Percentiles rank a stretch among this genome's conserved stretches.
phyloP scores from a whole-genome alignment of 768 basidiomycete species.

The Cystofilobasidium capitatum region DNA sequence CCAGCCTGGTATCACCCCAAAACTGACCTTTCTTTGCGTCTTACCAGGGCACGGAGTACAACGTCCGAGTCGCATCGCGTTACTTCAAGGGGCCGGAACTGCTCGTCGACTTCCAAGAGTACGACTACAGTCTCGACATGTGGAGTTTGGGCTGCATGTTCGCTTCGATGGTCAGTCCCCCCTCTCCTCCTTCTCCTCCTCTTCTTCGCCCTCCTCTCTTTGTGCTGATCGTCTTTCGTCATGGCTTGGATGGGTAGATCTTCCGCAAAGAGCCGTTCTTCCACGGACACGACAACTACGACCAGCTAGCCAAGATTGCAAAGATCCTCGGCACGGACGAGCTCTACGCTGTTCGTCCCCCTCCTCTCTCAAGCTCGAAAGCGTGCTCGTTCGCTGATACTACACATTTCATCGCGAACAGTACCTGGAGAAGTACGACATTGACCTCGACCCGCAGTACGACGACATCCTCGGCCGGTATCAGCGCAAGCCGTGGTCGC shows the following conservation, averaged over 20 bases:
- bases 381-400: background rate
- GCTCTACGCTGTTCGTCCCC: slow-evolving; percentile 53
- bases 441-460: slow-evolving; percentile 89
- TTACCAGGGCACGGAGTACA: slow-evolving; percentile 89
- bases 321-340: slow-evolving; percentile 97
- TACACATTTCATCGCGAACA: background rate
- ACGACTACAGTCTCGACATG: slow-evolving; percentile 96
- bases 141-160: slow-evolving; percentile 99
- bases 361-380: background rate
- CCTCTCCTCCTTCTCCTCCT: background rate
- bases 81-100: slow-evolving; percentile 98
- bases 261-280: slow-evolving; percentile 93
- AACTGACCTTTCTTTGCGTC: no score
- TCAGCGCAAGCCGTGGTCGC: slow-evolving; percentile 86
- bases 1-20: no score
- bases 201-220: background rate
- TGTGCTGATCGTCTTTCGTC: background rate
- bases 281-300: slow-evolving; percentile 98
- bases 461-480: slow-evolving; percentile 50
- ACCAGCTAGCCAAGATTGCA: slow-evolving; percentile 94
- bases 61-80: slow-evolving; percentile 90
- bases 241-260: slow-evolving; percentile 50
- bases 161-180: slow-evolving; percentile 77
- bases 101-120: slow-evolving; percentile 94
- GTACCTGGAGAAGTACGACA: slow-evolving; percentile 53